Evolutionary conservation across 129 eudicot genomes (phyloP).

Genomic region (Tagetes erecta): DNA sequence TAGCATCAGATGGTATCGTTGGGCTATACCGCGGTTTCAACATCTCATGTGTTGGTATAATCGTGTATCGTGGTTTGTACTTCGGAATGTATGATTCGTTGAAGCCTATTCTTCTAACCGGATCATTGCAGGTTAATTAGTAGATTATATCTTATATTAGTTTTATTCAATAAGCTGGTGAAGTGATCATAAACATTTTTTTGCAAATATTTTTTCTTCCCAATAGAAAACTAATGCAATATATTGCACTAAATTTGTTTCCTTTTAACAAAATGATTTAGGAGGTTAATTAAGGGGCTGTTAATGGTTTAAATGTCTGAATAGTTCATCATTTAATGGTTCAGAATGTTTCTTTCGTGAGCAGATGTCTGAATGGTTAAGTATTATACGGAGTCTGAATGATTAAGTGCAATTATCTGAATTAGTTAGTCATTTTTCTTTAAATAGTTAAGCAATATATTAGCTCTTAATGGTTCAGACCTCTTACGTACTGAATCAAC

Average conservation of each 20-base stretch:
- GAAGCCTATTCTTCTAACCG: slow-evolving; percentile 52
- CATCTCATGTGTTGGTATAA: slow-evolving; percentile 61
- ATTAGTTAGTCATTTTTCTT: no score
- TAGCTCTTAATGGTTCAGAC: no score
- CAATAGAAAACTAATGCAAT: not conserved
- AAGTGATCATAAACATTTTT: not conserved
- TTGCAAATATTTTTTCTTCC: not conserved
- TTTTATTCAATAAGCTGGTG: not conserved
- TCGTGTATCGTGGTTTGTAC: slow-evolving; percentile 59
- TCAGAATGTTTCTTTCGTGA: no score
- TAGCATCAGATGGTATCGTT: slow-evolving; percentile 53
- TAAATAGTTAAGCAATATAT: no score
- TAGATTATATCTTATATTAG: not conserved
- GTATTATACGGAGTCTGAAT: no score
- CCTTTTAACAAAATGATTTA: not conserved
- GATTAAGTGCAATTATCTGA: no score
- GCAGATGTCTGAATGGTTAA: no score
- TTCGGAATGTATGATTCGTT: slow-evolving; percentile 62
- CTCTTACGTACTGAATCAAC: no score
- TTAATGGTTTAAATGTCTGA: no score
- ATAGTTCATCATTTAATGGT: no score
- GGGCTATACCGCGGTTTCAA: slow-evolving; percentile 60
- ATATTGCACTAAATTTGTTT: no score
- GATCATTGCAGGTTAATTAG: slow-evolving; percentile 45
- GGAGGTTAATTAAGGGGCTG: not conserved